Base-by-base conservation (phyloP, 148 eudicot species). In the Fagopyrum esculentum region DNA sequence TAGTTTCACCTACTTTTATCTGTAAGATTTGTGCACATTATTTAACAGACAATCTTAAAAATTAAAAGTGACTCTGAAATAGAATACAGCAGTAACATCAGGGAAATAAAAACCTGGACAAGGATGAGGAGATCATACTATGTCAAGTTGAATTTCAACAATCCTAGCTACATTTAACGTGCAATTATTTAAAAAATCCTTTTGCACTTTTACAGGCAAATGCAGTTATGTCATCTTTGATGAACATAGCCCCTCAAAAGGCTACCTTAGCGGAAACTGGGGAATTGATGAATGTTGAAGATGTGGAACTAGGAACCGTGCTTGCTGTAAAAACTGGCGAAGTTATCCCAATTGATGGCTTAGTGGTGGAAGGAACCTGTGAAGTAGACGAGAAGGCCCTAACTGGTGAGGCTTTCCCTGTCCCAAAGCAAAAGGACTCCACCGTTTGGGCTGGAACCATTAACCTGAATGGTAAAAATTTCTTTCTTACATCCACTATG, bases 351-450 rank as follows among this genome's bases (percentile, higher is more conserved):
- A 81, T 89, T 22, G 93, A 89, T 59, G 93, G 93, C 35, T 49
- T 89, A 46, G 88, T 89, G 10, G 82, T 84, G 6, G 84, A 87
- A 19, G 93, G 93, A 5, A 80, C 73, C 13, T 89, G 97, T 79
- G 98, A 95, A 75, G 93, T 90, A 4, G 98, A 95, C 22, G 98
- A 95, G 80, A 95, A 92, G 69, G 84, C 90, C 11, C 77, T 95
- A 74, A 95, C 98, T 0, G 98, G 98, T 49, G 98, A 95, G 79
- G 89, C 98, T 7, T 89, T 85, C 77, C 98, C 96, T 2, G 98
- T 89, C 26, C 6, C 88, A 43, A 95, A 95, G 77, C 86, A 87
- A 66, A 85, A 75, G 72, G 92, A 86, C 70, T 89, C 93, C 19
- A 76, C 44, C 48, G 97, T 95, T 74, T 90, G 92, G 87, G 98